A percentile compares a stretch with the other conserved stretches of the same genome.
Evolutionary conservation across 2,329 filamentous ascomycete species (phyloP).

Genomic region (Apiospora koreana): DNA sequence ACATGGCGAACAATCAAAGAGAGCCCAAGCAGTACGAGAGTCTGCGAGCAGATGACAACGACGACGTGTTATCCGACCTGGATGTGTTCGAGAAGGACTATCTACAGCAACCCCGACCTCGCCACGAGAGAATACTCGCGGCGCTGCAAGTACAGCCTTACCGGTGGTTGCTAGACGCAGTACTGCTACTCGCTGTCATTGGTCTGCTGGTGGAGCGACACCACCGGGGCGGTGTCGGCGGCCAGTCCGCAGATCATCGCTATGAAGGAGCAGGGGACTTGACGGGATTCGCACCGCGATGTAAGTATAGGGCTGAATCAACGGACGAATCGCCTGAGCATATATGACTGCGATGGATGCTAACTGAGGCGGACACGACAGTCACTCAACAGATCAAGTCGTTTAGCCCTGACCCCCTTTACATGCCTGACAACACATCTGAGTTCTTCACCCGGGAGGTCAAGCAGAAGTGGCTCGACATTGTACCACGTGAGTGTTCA

Average conservation of each 20-base stretch:
- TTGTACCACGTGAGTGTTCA: conserved; percentile 37
- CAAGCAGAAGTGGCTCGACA: conserved; percentile 37
- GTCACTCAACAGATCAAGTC: conserved; percentile 41
- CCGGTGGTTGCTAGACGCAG: conserved; percentile 35
- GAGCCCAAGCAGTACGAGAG: conserved; percentile 16
- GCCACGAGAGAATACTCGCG: conserved; percentile 18
- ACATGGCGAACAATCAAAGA: conserved; percentile 16
- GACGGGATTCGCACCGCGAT: conserved; percentile 40
- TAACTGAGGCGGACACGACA: conserved; percentile 16
- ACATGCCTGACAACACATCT: conserved; percentile 39
- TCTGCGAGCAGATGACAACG: conserved; percentile 24
- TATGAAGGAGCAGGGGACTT: conserved; percentile 39
- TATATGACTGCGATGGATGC: neutral
- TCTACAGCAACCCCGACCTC: conserved; percentile 17
- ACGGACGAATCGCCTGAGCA: neutral
- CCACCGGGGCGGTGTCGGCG: conserved; percentile 19
- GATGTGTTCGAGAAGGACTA: conserved; percentile 32
- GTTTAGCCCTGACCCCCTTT: conserved; percentile 38
- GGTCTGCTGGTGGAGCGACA: conserved; percentile 34
- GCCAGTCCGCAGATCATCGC: conserved; percentile 11
- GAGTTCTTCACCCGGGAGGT: conserved; percentile 39
- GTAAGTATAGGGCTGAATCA: conserved; percentile 24
- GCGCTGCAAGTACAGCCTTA: conserved; percentile 25
- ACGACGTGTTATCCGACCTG: conserved; percentile 29
- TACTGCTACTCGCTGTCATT: conserved; percentile 36